Conservation (phyloP, 2,329 filamentous ascomycete genomes). For the Trichoderma brevicompactum region DNA sequence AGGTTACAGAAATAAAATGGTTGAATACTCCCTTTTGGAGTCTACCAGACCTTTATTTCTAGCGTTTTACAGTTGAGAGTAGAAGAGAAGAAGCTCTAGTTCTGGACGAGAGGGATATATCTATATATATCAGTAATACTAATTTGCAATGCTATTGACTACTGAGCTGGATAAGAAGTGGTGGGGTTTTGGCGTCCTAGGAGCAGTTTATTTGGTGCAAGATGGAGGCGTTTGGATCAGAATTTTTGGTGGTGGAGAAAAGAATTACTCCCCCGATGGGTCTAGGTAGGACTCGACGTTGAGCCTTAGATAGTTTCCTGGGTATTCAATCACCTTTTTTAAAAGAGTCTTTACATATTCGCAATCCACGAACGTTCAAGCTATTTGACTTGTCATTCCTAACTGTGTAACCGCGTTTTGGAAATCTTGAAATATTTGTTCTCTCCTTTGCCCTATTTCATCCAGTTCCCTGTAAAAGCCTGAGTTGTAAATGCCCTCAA, state of each 20-base stretch:
- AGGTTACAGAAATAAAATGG: background rate
- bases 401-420: background rate
- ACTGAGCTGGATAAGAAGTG: background rate
- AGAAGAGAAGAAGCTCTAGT: background rate
- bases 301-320: background rate
- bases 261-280: background rate
- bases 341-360: background rate
- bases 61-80: background rate
- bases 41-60: background rate
- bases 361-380: background rate
- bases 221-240: slow-evolving; percentile 25
- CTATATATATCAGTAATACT: background rate
- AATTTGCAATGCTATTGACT: background rate
- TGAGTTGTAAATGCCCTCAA: background rate
- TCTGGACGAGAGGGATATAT: background rate
- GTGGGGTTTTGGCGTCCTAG: slow-evolving; percentile 13
- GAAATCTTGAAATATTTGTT: background rate
- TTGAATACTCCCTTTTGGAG: background rate
- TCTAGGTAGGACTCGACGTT: background rate
- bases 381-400: slow-evolving; percentile 4
- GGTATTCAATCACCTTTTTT: background rate
- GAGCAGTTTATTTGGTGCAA: slow-evolving; percentile 1
- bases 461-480: slow-evolving; percentile 12
- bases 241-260: background rate
- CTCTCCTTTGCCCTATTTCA: slow-evolving; percentile 6